phyloP scores from a whole-genome alignment of 495 filamentous ascomycete species.

The Lepraria neglecta region DNA sequence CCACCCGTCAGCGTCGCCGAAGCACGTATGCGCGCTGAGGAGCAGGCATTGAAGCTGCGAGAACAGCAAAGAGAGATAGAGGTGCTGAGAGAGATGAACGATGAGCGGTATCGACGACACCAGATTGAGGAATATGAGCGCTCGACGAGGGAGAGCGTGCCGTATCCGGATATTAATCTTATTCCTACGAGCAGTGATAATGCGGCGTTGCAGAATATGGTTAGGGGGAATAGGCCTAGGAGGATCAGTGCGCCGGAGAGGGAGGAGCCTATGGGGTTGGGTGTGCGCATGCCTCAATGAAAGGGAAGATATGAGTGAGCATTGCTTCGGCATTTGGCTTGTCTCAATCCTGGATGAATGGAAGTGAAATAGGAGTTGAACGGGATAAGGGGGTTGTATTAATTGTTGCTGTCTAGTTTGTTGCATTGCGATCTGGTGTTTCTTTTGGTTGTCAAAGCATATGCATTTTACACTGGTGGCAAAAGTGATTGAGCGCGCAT shows the following conservation, averaged over 20 bases:
- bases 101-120: slow-evolving; percentile 5
- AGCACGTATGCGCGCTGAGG: slow-evolving; percentile 15
- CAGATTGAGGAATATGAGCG: neutral
- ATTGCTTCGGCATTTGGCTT: neutral
- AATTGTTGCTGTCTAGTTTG: neutral
- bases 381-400: no score
- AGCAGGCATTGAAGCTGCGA: slow-evolving; percentile 12
- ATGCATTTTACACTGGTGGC: no score
- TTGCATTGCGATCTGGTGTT: neutral
- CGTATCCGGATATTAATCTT: slow-evolving; percentile 24
- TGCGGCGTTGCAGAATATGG: slow-evolving; percentile 14
- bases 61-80: slow-evolving; percentile 11
- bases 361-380: no score
- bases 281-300: neutral
- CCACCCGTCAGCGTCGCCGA: slow-evolving; percentile 21
- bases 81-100: slow-evolving; percentile 1
- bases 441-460: neutral
- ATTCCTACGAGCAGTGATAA: slow-evolving; percentile 23
- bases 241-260: slow-evolving; percentile 7
- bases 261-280: slow-evolving; percentile 10
- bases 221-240: neutral
- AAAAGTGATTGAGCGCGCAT: no score
- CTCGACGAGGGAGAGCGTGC: slow-evolving; percentile 9
- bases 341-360: no score
- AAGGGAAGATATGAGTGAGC: neutral